These are phyloP conservation scores for Schwanniomyces yamadae DNA, from an alignment of 805 yeast genomes.

Conservation along the genomic window DNA sequence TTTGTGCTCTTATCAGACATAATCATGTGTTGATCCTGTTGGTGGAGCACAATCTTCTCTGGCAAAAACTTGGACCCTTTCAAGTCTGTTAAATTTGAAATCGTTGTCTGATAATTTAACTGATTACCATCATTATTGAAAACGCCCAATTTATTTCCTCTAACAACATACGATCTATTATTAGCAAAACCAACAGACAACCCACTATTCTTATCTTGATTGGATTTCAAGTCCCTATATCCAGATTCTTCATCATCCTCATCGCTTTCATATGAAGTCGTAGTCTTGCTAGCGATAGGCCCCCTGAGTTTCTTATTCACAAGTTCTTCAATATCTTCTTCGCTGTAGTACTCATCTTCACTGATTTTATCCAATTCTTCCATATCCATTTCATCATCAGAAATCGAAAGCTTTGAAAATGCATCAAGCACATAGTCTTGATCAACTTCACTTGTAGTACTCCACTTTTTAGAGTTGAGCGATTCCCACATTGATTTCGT, in stretches of 20 bases:
- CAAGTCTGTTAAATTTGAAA: conserved; percentile 54
- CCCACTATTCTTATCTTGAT: conserved; percentile 53
- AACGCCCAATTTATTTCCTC: conserved; percentile 80
- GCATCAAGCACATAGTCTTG: conserved; percentile 58
- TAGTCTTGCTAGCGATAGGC: no score
- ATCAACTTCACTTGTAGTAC: conserved; percentile 37
- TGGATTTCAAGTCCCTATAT: conserved; percentile 16
- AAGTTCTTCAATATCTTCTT: no score
- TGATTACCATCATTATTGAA: conserved; percentile 58
- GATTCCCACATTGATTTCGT: conserved; percentile 62
- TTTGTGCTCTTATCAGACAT: conserved; percentile 52
- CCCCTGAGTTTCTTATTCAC: no score
- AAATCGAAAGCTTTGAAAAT: conserved; percentile 37
- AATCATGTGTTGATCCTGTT: conserved; percentile 67
- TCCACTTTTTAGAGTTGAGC: conserved; percentile 52
- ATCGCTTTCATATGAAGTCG: conserved; percentile 19
- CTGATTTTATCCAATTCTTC: conserved; percentile 19
- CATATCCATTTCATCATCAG: conserved; percentile 32
- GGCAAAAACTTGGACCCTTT: conserved; percentile 55
- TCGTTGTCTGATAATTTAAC: conserved; percentile 65
- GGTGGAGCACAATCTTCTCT: conserved; percentile 69
- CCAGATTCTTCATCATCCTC: conserved; percentile 35
- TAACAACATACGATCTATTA: conserved; percentile 73
- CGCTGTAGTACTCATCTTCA: conserved; percentile 18
- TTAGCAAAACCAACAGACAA: conserved; percentile 69